Conservation (phyloP, 257 asterid genomes). For the Jacaranda mimosifolia region DNA sequence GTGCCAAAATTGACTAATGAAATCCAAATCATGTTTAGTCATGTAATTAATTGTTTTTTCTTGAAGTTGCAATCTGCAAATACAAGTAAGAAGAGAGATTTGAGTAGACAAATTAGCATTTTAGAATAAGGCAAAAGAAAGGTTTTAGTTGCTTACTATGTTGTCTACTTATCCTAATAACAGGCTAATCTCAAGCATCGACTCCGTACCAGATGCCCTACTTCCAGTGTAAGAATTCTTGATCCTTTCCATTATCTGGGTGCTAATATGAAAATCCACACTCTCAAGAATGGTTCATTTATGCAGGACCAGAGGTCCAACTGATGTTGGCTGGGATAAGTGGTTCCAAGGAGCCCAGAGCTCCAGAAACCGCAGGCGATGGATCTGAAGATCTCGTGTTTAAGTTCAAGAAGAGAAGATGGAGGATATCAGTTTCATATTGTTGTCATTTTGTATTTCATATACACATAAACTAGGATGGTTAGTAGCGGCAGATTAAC, state of each 20-base stretch:
- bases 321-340: constrained; percentile 77
- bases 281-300: background rate
- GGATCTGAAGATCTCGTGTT: constrained; percentile 53
- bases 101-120: background rate
- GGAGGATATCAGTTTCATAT: background rate
- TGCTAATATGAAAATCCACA: background rate
- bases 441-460: background rate
- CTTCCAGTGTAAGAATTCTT: constrained; percentile 69
- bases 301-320: constrained; percentile 77
- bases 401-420: background rate
- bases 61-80: background rate
- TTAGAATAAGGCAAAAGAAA: background rate
- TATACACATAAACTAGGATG: background rate
- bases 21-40: background rate
- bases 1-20: constrained; percentile 25
- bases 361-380: constrained; percentile 69
- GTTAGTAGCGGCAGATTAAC: background rate
- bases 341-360: constrained; percentile 92
- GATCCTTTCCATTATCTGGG: background rate
- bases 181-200: constrained; percentile 67
- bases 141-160: background rate
- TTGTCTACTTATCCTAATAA: constrained; percentile 1
- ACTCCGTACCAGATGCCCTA: constrained; percentile 78
- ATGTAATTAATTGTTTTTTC: background rate
- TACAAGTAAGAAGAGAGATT: too few relatives aligned